A percentile compares a stretch with the other conserved stretches of the same genome.
phyloP scores from a whole-genome alignment of 345 rosid genomes.

The Syzygium aromaticum region DNA sequence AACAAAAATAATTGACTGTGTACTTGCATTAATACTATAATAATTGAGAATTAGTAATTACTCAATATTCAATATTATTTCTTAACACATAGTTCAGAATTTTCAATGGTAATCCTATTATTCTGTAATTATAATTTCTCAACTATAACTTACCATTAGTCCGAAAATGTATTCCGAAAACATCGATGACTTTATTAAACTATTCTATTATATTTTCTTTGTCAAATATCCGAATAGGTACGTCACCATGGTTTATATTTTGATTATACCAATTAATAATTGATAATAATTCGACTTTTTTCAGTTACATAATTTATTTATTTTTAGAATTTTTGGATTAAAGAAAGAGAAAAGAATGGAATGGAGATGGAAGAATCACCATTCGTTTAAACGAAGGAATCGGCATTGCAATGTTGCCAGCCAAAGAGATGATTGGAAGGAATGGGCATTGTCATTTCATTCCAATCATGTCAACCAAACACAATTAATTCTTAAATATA shows the following conservation, averaged over 20 bases:
- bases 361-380: not conserved
- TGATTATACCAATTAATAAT: not conserved
- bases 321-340: not conserved
- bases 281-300: not conserved
- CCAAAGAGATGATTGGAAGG: not conserved
- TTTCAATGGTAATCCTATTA: not conserved
- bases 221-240: not conserved
- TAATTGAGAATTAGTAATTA: not conserved
- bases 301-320: not conserved
- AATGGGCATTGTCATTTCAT: not conserved
- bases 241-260: not conserved
- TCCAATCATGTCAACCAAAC: not conserved
- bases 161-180: not conserved
- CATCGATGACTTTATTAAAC: not conserved
- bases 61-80: not conserved
- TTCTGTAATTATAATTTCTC: not conserved
- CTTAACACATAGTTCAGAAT: not conserved
- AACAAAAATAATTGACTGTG: not conserved
- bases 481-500: not conserved
- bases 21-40: not conserved
- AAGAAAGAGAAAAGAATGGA: not conserved
- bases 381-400: not conserved
- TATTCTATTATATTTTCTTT: not conserved
- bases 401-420: not conserved
- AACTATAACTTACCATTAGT: not conserved